Evolutionary conservation across 108 stramenopile genomes (phyloP).

Genomic region (Cyclotella sp.): DNA sequence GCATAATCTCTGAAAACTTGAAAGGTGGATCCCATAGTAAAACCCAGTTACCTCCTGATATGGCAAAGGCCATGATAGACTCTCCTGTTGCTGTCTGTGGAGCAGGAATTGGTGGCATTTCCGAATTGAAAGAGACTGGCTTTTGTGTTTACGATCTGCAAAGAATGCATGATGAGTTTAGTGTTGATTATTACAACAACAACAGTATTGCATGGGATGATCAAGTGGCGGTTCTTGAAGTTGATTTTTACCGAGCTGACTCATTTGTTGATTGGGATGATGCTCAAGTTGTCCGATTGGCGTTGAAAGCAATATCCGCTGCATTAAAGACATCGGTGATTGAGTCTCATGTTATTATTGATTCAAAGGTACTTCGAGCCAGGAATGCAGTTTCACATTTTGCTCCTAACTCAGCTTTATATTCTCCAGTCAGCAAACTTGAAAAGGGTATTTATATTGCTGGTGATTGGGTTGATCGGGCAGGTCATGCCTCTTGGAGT

Average conservation of each 20-base stretch:
- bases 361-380: slow-evolving; percentile 71
- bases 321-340: slow-evolving; percentile 57
- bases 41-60: slow-evolving; percentile 47
- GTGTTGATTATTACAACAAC: slow-evolving; percentile 23
- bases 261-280: slow-evolving; percentile 59
- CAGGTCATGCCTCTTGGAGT: slow-evolving; percentile 80
- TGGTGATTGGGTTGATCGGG: slow-evolving; percentile 84
- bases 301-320: slow-evolving; percentile 65
- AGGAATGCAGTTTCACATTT: slow-evolving; percentile 84
- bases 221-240: slow-evolving; percentile 66
- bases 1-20: slow-evolving; percentile 25
- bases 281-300: slow-evolving; percentile 55
- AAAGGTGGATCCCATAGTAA: slow-evolving; percentile 44
- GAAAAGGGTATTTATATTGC: slow-evolving; percentile 64
- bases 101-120: slow-evolving; percentile 63
- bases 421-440: slow-evolving; percentile 63
- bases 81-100: slow-evolving; percentile 84
- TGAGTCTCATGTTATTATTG: slow-evolving; percentile 43
- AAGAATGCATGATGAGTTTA: slow-evolving; percentile 74
- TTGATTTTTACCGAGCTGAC: slow-evolving; percentile 87
- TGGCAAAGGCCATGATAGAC: slow-evolving; percentile 73
- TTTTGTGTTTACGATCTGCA: slow-evolving; percentile 89
- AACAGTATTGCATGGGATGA: slow-evolving; percentile 7
- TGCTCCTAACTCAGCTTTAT: slow-evolving; percentile 60
- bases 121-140: slow-evolving; percentile 74